Percentiles rank a stretch among this genome's conserved stretches.
These are phyloP conservation scores for Monilinia fructigena DNA, from an alignment of 2,329 filamentous ascomycete species.

Conservation along the genomic window DNA sequence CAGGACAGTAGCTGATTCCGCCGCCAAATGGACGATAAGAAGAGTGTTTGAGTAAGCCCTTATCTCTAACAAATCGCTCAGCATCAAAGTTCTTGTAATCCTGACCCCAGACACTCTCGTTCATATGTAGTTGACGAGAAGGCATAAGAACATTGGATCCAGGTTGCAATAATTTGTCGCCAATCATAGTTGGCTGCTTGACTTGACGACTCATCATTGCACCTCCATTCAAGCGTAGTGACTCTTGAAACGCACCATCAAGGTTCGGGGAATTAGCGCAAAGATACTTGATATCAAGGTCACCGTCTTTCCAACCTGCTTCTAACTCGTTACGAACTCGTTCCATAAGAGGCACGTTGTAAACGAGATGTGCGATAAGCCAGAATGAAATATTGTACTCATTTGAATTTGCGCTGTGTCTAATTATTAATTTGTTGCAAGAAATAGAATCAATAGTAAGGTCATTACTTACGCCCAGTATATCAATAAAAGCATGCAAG, in stretches of 20 bases:
- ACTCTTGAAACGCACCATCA: constrained; percentile 21
- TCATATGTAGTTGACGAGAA: constrained; percentile 23
- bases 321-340: constrained; percentile 9
- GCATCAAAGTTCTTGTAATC: constrained; percentile 19
- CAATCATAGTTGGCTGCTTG: constrained; percentile 7
- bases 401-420: constrained; percentile 20
- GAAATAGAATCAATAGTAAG: background rate
- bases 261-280: constrained; percentile 14
- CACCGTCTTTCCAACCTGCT: constrained; percentile 2
- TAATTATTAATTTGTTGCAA: background rate
- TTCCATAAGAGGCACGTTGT: constrained; percentile 4
- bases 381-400: constrained; percentile 23
- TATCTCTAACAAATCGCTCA: constrained; percentile 17
- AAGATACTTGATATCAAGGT: constrained; percentile 8
- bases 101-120: constrained; percentile 17
- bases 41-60: constrained; percentile 12
- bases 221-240: constrained; percentile 14
- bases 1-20: constrained; percentile 23
- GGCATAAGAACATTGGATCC: constrained; percentile 22
- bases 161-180: constrained; percentile 7
- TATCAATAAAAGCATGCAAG: constrained; percentile 16
- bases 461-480: constrained; percentile 16
- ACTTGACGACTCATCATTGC: constrained; percentile 20
- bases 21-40: constrained; percentile 23
- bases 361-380: constrained; percentile 19